Conservation (phyloP, 2,329 filamentous ascomycete genomes). For the Monosporascus sp. region DNA sequence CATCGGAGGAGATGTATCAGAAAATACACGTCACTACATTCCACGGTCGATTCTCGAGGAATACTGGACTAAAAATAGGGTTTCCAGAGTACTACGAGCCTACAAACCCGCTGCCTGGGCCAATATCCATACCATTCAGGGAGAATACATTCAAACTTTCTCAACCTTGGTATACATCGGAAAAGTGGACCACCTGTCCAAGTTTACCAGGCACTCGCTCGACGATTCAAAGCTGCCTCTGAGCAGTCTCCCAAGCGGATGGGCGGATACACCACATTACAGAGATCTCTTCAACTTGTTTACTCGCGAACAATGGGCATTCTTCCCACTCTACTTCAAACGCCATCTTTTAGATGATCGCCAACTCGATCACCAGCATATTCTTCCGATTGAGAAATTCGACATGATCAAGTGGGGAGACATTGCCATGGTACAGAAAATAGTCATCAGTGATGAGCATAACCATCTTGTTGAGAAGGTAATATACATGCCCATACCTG, state of each 20-base stretch:
- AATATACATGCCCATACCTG: background rate
- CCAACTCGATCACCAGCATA: background rate
- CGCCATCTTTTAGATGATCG: conserved; percentile 3
- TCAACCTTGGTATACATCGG: conserved; percentile 9
- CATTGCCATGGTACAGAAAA: conserved; percentile 4
- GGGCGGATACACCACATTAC: conserved; percentile 1
- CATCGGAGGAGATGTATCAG: conserved; percentile 1
- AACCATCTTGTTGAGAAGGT: conserved; percentile 5
- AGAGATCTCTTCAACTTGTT: conserved; percentile 1
- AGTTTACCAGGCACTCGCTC: conserved; percentile 5
- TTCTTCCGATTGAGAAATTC: conserved; percentile 4
- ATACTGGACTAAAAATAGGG: conserved; percentile 7
- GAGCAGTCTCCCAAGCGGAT: conserved; percentile 1
- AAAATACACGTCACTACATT: conserved; percentile 3
- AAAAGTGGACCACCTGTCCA: background rate
- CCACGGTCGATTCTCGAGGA: background rate
- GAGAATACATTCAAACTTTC: conserved; percentile 7
- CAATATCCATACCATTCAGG: conserved; percentile 4
- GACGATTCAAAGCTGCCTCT: conserved; percentile 7
- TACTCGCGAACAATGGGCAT: conserved; percentile 5
- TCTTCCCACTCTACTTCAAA: conserved; percentile 6
- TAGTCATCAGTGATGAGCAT: conserved; percentile 4
- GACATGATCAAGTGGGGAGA: conserved; percentile 3
- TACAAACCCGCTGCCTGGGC: conserved; percentile 1
- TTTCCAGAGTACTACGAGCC: conserved; percentile 3